phyloP scores from a whole-genome alignment of 208 protist genomes.

The Trypanosoma conorhini region DNA sequence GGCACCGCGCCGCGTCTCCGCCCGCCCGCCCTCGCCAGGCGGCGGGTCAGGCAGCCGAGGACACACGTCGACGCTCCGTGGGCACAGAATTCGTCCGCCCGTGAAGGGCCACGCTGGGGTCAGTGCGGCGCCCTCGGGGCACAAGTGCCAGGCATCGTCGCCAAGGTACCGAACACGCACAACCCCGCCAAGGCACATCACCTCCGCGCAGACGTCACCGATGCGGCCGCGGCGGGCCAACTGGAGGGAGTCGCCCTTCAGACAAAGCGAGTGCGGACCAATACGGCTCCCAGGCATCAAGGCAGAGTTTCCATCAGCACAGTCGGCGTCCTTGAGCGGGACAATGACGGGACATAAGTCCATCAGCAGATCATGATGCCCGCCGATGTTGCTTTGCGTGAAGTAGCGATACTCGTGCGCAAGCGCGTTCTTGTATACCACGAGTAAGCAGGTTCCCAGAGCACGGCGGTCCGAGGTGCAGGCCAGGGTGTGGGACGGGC shows the following conservation, averaged over 20 bases:
- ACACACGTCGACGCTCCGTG: not conserved
- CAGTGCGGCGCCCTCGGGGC: not conserved
- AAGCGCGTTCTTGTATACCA: not conserved
- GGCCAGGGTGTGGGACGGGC: not conserved
- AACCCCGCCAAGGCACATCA: not conserved
- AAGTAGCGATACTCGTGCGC: constrained; percentile 51
- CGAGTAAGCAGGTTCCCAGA: constrained; percentile 34
- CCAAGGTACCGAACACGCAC: constrained; percentile 8
- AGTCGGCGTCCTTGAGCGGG: constrained; percentile 12
- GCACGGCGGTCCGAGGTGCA: constrained; percentile 37
- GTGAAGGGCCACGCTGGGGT: constrained; percentile 2
- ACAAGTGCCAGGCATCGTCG: constrained; percentile 18
- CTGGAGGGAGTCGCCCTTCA: constrained; percentile 18
- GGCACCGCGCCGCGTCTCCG: not conserved
- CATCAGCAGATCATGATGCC: constrained; percentile 22
- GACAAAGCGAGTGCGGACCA: constrained; percentile 23
- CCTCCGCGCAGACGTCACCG: constrained; percentile 39
- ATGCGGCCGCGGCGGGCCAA: not conserved
- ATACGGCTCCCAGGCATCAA: constrained; percentile 29
- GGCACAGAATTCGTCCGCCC: constrained; percentile 1
- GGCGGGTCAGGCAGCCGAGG: not conserved
- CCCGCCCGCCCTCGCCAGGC: not conserved
- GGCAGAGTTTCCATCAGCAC: constrained; percentile 12
- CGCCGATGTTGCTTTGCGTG: constrained; percentile 9
- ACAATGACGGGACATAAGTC: constrained; percentile 50